Evolutionary conservation across 2,329 filamentous ascomycete genomes (phyloP).

Genomic region (Fusarium sp.): DNA sequence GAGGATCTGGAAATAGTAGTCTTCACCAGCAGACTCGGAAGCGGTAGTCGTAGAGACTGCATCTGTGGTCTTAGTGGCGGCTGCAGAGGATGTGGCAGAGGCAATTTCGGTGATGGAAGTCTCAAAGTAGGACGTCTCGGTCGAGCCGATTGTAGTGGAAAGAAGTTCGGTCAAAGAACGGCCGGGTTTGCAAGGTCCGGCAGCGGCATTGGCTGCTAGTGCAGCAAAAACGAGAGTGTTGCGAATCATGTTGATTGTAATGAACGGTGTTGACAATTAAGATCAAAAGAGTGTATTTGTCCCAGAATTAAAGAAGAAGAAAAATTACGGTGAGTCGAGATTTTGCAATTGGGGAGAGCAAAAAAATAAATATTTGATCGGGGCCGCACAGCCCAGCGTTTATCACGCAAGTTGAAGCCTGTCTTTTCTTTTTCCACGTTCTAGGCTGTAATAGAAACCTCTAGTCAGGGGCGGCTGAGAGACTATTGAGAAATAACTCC

Average conservation of each 20-base stretch:
- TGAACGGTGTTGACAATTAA: not conserved
- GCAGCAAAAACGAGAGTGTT: not conserved
- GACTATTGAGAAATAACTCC: not conserved
- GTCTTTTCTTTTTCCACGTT: not conserved
- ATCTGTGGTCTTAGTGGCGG: not conserved
- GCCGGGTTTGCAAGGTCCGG: conserved; percentile 4
- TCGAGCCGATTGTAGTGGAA: not conserved
- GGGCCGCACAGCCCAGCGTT: not conserved
- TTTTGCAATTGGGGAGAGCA: not conserved
- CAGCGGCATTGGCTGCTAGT: not conserved
- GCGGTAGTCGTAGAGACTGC: no score
- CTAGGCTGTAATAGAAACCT: not conserved
- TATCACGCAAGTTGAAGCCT: not conserved
- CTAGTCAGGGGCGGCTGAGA: not conserved
- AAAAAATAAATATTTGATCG: not conserved
- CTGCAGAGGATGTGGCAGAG: not conserved
- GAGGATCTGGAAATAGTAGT: no score
- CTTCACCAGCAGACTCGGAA: no score
- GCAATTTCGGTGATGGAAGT: no score
- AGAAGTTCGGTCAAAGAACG: not conserved
- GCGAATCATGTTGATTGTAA: not conserved
- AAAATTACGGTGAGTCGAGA: not conserved
- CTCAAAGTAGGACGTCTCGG: not conserved
- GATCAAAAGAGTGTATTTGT: no score
- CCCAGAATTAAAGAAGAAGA: not conserved